Evolutionary conservation across 352 stramenopile species (phyloP).

Genomic region (Pythium myriotylum): DNA sequence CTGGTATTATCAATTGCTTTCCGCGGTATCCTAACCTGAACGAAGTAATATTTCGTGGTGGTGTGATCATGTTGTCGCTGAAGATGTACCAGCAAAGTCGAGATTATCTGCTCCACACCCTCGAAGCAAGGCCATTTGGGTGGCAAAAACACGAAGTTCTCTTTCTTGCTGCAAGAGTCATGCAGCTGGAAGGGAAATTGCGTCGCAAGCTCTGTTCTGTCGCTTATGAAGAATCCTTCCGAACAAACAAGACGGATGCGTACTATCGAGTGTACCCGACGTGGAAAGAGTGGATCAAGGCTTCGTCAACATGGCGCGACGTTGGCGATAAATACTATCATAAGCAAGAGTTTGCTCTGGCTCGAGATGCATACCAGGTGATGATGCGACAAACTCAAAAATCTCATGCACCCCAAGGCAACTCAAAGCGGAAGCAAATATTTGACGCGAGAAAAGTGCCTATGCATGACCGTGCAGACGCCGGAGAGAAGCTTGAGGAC

Average conservation of each 20-base stretch:
- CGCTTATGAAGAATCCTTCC: slow-evolving; percentile 74
- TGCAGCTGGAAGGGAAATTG: slow-evolving; percentile 52
- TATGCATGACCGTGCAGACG: slow-evolving; percentile 9
- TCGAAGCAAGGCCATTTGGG: slow-evolving; percentile 51
- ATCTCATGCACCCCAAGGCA: slow-evolving; percentile 33
- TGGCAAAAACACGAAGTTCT: slow-evolving; percentile 59
- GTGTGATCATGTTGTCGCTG: slow-evolving; percentile 58
- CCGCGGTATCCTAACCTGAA: slow-evolving; percentile 48
- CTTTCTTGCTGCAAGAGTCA: slow-evolving; percentile 59
- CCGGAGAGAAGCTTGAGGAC: slow-evolving; percentile 19
- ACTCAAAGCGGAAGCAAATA: slow-evolving; percentile 38
- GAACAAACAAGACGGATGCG: slow-evolving; percentile 39
- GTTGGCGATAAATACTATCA: slow-evolving; percentile 55
- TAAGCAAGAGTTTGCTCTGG: slow-evolving; percentile 53
- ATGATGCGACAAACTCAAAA: slow-evolving; percentile 53
- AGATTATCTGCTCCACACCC: slow-evolving; percentile 67
- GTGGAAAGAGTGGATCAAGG: slow-evolving; percentile 67
- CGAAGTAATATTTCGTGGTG: slow-evolving; percentile 71
- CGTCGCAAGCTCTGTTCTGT: slow-evolving; percentile 48
- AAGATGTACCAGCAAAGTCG: slow-evolving; percentile 64
- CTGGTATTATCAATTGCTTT: slow-evolving; percentile 61
- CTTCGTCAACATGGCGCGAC: slow-evolving; percentile 49
- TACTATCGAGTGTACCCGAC: slow-evolving; percentile 32
- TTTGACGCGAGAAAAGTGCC: slow-evolving; percentile 29
- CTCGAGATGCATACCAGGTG: slow-evolving; percentile 60